Evolutionary conservation across 257 asterid species (phyloP), one percentile per base, ranked within the genome.

Genomic region (Solanum okadae): DNA sequence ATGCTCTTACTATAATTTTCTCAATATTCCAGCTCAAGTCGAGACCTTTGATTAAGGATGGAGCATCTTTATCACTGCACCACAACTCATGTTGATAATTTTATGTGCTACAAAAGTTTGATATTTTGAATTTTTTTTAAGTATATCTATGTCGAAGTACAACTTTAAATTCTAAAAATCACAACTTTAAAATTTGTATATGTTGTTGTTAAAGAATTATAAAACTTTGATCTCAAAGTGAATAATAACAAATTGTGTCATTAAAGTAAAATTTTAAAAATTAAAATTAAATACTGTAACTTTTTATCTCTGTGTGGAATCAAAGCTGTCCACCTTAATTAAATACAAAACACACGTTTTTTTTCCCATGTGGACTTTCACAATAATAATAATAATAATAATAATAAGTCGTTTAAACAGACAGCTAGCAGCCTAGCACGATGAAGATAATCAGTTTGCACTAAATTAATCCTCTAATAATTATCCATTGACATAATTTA

Each of bases 61-160:
- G 1, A 46, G 0, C 20, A 46, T 13, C 3, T 0, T 14, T 1
- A 46, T 14, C 3, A 46, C 7, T 46, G 20, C 59, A 46, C 0
- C 59, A 46, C 59, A 44, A 44, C 16, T 44, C 18, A 44, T 44
- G 5, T 44, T 44, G 52, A 44, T 44, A 44, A 44, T 44, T 44
- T 44, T 12, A 44, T 44, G 52, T 44, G 52, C 52, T 44, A 44
- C 6, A 44, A 44, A 44, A 44, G 52, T 44, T 44, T 44, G 52
- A 44, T 44, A 46, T 46, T 46, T 46, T 46, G 7, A 46, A 13
- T 13, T 46, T 46, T 46, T 46, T 13, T 13, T 13, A 46, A 46
- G 56, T 46, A 46, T 46, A 46, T 4, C 7, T 46, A 5, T 46
- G 56, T 46, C 7, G 2, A 46, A 13, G 56, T 14, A 46, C 22